Percentiles rank a stretch among this genome's conserved stretches.
Evolutionary conservation across 164 flowering plant genomes (phyloP).

Genomic region (Hamamelis virginiana): DNA sequence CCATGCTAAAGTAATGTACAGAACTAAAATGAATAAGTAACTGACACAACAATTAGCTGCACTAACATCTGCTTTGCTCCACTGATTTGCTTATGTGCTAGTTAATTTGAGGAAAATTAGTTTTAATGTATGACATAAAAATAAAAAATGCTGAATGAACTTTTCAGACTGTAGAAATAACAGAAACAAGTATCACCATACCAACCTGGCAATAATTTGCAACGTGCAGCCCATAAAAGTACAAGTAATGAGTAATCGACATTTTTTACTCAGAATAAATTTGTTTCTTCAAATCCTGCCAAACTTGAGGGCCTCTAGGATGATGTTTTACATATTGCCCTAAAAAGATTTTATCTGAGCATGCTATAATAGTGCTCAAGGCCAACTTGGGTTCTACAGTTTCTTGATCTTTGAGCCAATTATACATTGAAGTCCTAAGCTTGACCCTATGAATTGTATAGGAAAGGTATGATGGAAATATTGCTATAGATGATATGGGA

Average conservation of each 20-base stretch:
- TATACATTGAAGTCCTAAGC: slow-evolving; percentile 55
- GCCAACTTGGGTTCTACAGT: slow-evolving; percentile 31
- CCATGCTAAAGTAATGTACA: background rate
- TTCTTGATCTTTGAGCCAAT: slow-evolving; percentile 60
- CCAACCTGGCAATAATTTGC: background rate
- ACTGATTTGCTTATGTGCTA: too few species aligned
- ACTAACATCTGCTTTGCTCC: too few species aligned
- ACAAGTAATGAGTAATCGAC: background rate
- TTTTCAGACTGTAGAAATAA: background rate
- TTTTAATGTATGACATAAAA: too few species aligned
- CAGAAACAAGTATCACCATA: background rate
- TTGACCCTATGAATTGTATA: slow-evolving; percentile 44
- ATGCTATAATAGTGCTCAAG: slow-evolving; percentile 48
- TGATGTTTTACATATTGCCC: slow-evolving; percentile 48
- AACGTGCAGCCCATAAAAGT: background rate
- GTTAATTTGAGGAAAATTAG: too few species aligned
- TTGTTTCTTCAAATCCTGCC: slow-evolving; percentile 48
- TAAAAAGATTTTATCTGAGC: slow-evolving; percentile 43
- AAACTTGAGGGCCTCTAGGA: slow-evolving; percentile 58
- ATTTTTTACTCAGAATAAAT: slow-evolving; percentile 23
- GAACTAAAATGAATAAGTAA: background rate
- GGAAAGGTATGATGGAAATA: slow-evolving; percentile 46
- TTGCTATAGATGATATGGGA: slow-evolving; percentile 43
- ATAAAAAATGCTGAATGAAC: background rate
- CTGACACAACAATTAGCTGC: too few species aligned